These are phyloP conservation scores for Apostasia ramifera DNA, from an alignment of 106 monocot species.

Conservation along the genomic window DNA sequence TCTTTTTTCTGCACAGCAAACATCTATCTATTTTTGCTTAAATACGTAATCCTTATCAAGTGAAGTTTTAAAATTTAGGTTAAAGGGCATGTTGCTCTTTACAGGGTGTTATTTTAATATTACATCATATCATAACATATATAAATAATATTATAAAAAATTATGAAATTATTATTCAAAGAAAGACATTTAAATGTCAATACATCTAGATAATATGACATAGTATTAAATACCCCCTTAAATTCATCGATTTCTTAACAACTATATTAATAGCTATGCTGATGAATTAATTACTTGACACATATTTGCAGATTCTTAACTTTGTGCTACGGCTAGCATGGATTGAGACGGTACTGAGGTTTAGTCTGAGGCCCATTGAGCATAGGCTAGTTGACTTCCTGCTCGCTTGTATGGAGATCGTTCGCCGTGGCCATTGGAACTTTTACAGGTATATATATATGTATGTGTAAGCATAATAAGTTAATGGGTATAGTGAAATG, in stretches of 20 bases:
- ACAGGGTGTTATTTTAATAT: no score
- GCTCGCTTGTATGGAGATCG: conserved; percentile 72
- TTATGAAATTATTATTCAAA: no score
- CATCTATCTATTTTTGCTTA: no score
- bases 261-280: no score
- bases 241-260: no score
- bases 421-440: conserved; percentile 95
- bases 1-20: no score
- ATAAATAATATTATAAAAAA: neutral
- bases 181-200: neutral
- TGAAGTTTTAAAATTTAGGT: no score
- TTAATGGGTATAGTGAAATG: no score
- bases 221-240: neutral
- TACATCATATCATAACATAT: no score
- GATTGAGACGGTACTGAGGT: conserved; percentile 51
- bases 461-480: neutral
- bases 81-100: no score
- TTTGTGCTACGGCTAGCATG: conserved; percentile 86
- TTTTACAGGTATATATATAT: conserved; percentile 58
- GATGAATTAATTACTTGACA: no score
- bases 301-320: conserved; percentile 51
- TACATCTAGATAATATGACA: neutral
- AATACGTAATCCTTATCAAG: no score
- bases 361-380: conserved; percentile 50
- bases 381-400: conserved; percentile 69